phyloP scores from a whole-genome alignment of 179 eudicot species.

The Sideroxylon spinosum region DNA sequence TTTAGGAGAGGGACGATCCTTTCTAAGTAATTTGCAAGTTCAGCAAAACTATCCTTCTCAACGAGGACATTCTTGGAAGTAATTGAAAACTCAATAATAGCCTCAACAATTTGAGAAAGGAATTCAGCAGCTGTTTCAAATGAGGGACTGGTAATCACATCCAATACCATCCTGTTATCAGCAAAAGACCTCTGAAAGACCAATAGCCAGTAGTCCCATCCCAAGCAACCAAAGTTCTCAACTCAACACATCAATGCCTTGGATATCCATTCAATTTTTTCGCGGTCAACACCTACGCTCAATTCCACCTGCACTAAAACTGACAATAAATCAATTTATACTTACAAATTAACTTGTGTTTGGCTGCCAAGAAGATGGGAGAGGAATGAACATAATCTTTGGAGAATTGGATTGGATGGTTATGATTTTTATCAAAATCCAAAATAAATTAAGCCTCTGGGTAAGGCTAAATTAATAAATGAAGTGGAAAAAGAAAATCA shows the following conservation, averaged over 20 bases:
- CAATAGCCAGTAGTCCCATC: background rate
- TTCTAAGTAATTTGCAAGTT: conserved; percentile 31
- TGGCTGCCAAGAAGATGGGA: background rate
- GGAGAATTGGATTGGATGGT: background rate
- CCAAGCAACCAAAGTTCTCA: background rate
- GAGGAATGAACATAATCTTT: background rate
- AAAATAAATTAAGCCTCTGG: background rate
- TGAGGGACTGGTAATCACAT: conserved; percentile 17
- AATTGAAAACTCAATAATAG: conserved; percentile 20
- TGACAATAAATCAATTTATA: background rate
- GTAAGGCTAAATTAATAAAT: background rate
- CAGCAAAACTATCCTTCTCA: conserved; percentile 27
- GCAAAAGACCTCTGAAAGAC: conserved; percentile 6
- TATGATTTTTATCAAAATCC: background rate
- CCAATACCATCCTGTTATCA: conserved; percentile 21
- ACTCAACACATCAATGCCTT: background rate
- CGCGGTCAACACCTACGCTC: background rate
- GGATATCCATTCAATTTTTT: background rate
- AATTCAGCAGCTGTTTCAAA: conserved; percentile 16
- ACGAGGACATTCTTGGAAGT: conserved; percentile 26
- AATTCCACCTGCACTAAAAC: conserved; percentile 5
- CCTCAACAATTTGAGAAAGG: conserved; percentile 25
- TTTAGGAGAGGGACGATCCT: conserved; percentile 31
- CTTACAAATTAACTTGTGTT: background rate
- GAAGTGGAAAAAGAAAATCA: background rate